Base-by-base conservation (phyloP, 2,329 filamentous ascomycete species). In the Curvularia sp. region DNA sequence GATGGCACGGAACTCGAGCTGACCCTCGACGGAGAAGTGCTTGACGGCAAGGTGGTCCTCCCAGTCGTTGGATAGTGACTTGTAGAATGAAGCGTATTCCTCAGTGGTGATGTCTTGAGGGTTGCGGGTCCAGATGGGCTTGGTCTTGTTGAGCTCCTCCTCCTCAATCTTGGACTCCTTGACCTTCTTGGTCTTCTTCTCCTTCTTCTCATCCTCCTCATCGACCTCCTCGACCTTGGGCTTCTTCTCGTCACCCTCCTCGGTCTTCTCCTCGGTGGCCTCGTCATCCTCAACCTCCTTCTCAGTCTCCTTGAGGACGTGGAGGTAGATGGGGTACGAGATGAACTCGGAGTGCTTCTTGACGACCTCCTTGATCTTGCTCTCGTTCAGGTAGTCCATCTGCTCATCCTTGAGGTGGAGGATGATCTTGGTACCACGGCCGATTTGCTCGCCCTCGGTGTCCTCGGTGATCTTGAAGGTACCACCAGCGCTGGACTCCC, bases 281-380 rank as follows among this genome's bases (percentile, higher is more conserved):
- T 93, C 92, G 86, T 98, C 94, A 79, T 98, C 95, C 66, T 94
- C 94, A 66, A 98, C 93, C 86, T 99, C 95, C 76, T 87, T 97
- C 91, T 99, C 95, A 69, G 89, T 93, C 91, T 99, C 95, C 91
- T 99, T 99, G 81, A 91, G 83, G 78, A 99, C 93, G 85, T 99
- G 95, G 71, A 99, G 94, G 88, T 97, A 99, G 90, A 99, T 99
- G 78, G 95, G 95, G 88, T 99, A 99, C 50, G 95, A 98, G 86
- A 99, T 99, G 88, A 99, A 99, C 86, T 99, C 95, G 79, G 95
- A 98, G 91, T 99, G 95, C 92, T 99, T 99, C 93, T 98, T 98
- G 87, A 99, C 93, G 70, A 99, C 94, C 87, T 99, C 95, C 91
- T 99, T 99, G 87, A 99, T 90, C 87, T 94, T 95, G 86, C 87